Base-by-base conservation (phyloP, 176 grass and related monocot species). In the Pharus latifolius region DNA sequence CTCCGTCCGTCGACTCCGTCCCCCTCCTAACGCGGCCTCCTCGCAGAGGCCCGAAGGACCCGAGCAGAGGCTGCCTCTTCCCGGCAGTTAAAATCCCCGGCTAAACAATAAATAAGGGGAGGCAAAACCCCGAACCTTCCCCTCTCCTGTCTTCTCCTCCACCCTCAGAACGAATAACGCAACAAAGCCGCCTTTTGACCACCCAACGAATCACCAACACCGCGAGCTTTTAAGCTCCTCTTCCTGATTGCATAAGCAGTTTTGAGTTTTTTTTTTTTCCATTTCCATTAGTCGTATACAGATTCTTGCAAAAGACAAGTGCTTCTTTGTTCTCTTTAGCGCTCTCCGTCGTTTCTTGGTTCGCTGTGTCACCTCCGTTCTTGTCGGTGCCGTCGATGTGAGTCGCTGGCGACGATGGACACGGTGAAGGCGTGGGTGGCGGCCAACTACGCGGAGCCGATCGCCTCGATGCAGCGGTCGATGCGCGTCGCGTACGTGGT, bases 401-500 rank as follows among this genome's bases (percentile, higher is more conserved):
- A 85, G n/a, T 26, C 45, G 32, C 20, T 20, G 44, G 3, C 10
- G 49, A 10, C n/a, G 47, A 75, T 91, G 80, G 87, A 81, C 14
- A 65, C 76, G 62, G 59, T 78, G 76, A 84, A 80, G 48, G 28
- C 32, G 33, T 91, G 82, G 81, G 88, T 66, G 72, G 50, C 43
- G 20, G 74, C 63, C 13, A 81, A 71, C 77, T 82, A 87, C 77
- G 63, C 85, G 63, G 80, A 74, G 63, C 69, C 79, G 67, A 77
- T 91, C 69, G 56, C 65, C 46, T 77, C 80, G 58, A 12, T 84
- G 69, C 72, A 81, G 34, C 37, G 65, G 23, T 84, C 83, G 60
- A 55, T 89, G 46, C 78, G 80, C 17, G 52, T 84, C 48, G 85
- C 80, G 15, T 92, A 92, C 74, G 88, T 96, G 7, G 73, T 92